Evolutionary conservation across 1,139 yeast genomes (phyloP), one percentile per base, ranked within the genome.

Genomic region (Suhomyces wounanorum): DNA sequence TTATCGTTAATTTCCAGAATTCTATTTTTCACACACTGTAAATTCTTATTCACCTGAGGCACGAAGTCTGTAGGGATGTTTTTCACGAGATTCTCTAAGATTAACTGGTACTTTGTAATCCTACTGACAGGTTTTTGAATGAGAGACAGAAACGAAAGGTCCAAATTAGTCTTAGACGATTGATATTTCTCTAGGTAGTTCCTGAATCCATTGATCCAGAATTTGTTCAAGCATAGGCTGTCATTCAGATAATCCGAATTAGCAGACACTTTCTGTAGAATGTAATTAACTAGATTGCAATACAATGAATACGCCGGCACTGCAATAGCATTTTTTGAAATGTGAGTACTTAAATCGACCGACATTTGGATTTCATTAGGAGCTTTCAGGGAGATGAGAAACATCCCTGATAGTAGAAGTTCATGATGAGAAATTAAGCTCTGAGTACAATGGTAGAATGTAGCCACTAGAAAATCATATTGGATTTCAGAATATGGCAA

Each of bases 91-190:
- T 78, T 68, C 43, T 79, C 80, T 21, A 81, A 55, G 25, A 83
- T 70, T 40, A 84, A 64, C 45, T 74, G 72, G 58, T 83, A 83
- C 56, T 82, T 80, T 5, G 77, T 67, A 14, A 81, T 70, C 52
- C 88, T 65, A 21, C 78, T 68, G 3, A 81, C 70, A 1, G 89
- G 88, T 60, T 75, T 75, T 55, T 81, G 83, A 36, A 81, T 64
- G 45, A 83, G 68, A 0, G 87, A 82, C 13, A 67, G 56, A 43
- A 80, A 76, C 0, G 83, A 77, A 21, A 79, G 63, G 58, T 81
- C 85, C 62, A 70, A 61, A 3, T 63, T 64, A 23, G 59, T 66
- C 0, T 61, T 52, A 0, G 51, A 43, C 2, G 74, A 70, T 52
- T 78, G 82, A 0, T 79, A 69, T 1, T 77, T 71, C 57, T 77